Evolutionary conservation across 106 monocot species (phyloP), one percentile per base, ranked within the genome.

Genomic region (Cymbidium sinense): DNA sequence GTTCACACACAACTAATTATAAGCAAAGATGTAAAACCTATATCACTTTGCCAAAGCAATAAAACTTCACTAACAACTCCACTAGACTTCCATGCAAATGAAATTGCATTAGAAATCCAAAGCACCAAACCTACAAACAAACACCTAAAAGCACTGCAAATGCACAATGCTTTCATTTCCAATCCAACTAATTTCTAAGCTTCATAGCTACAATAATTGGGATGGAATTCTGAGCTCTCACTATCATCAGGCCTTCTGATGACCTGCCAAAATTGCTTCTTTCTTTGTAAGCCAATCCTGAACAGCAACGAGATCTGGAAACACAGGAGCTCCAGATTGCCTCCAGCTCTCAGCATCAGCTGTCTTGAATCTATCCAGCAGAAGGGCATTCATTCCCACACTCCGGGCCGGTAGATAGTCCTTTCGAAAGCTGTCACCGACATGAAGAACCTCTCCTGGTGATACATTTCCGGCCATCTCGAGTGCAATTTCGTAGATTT

Each of bases 361-460:
- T 2, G 86, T 98, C 79, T 92, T 94, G 76, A 98, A 98, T 77
- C 98, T 83, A 43, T 98, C 98, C 67, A 98, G 65, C 10, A 98
- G 82, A 44, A 94, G 50, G 8, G 92, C 98, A 58, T 87, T 88
- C 98, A 98, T 98, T n/a, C 98, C 98, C 0, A 94, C 73, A 37
- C 83, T 81, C 43, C 84, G 85, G 19, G 98, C 98, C 5, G 98
- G 94, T 17, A 86, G 3, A 70, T 98, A 98, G 58, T 98, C 98
- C 79, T 94, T 98, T 41, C 94, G 88, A 81, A 94, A 77, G 58
- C 98, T 98, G 76, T 98, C 98, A 0, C 98, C 98, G 5, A 98
- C 86, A 58, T 98, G 98, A 61, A 98, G 78, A 54, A 81, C 76
- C 81, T 98, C 92, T n/a, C 86, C 79, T 30, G 96, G 89, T 15